phyloP scores from a whole-genome alignment of 2,329 filamentous ascomycete genomes.

The Exophiala dermatitidis region DNA sequence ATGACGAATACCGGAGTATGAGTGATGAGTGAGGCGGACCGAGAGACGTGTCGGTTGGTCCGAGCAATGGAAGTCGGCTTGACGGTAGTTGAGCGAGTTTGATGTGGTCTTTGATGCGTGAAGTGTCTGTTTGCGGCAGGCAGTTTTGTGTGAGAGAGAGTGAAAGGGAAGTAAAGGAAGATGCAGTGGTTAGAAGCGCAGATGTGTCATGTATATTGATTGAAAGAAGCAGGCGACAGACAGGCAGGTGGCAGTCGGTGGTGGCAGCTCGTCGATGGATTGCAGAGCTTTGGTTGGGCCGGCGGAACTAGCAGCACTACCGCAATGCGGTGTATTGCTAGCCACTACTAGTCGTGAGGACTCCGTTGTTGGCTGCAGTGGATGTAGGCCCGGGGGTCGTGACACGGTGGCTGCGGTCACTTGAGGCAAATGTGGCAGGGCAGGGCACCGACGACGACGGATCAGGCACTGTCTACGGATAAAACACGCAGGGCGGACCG shows the following conservation, averaged over 20 bases:
- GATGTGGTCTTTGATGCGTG: slow-evolving; percentile 22
- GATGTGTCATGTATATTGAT: slow-evolving; percentile 13
- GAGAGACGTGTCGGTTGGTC: slow-evolving; percentile 1
- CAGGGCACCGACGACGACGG: background rate
- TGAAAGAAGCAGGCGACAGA: slow-evolving; percentile 8
- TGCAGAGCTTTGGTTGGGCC: background rate
- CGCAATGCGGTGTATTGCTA: too few relatives aligned
- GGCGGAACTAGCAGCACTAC: background rate
- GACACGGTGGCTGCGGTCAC: background rate
- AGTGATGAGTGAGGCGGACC: slow-evolving; percentile 32
- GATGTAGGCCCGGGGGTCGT: background rate
- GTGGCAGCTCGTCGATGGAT: background rate
- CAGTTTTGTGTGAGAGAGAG: background rate
- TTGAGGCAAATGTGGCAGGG: background rate
- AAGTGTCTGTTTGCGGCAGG: background rate
- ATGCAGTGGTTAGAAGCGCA: slow-evolving; percentile 4
- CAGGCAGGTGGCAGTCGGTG: slow-evolving; percentile 1
- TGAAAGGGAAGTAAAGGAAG: slow-evolving; percentile 13
- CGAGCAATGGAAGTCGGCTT: background rate
- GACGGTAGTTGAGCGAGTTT: background rate
- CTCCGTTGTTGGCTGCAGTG: background rate
- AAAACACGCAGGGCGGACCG: background rate
- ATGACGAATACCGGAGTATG: slow-evolving; percentile 18
- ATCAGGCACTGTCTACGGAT: background rate
- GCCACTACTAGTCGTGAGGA: background rate